phyloP scores from a whole-genome alignment of 352 stramenopile species.

The Thalassiosira mediterranea region DNA sequence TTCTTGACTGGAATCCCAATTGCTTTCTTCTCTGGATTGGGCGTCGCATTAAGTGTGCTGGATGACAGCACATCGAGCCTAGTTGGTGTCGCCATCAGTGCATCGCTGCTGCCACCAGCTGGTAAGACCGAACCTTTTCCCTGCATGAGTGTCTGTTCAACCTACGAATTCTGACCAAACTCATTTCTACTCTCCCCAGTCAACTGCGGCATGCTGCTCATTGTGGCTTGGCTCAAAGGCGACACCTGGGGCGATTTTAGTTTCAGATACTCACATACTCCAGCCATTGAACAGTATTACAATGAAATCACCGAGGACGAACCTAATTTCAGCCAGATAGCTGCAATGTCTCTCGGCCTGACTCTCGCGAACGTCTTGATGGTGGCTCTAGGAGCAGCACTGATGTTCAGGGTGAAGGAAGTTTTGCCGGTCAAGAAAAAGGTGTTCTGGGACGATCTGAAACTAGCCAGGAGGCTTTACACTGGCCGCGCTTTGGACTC shows the following conservation, averaged over 20 bases:
- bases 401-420: slow-evolving; percentile 88
- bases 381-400: slow-evolving; percentile 75
- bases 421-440: slow-evolving; percentile 72
- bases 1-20: slow-evolving; percentile 79
- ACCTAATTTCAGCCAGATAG: slow-evolving; percentile 29
- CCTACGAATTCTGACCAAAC: not conserved
- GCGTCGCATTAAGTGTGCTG: slow-evolving; percentile 79
- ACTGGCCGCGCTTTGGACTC: not conserved
- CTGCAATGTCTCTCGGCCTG: slow-evolving; percentile 61
- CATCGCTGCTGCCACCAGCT: slow-evolving; percentile 82
- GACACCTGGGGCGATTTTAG: not conserved
- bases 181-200: slow-evolving; percentile 42
- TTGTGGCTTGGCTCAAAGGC: slow-evolving; percentile 19
- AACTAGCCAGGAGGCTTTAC: slow-evolving; percentile 53
- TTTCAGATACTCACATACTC: not conserved
- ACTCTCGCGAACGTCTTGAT: slow-evolving; percentile 85
- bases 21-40: slow-evolving; percentile 82
- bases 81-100: slow-evolving; percentile 85
- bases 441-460: slow-evolving; percentile 62
- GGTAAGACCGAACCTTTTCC: not conserved
- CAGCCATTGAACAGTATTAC: not conserved
- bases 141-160: not conserved
- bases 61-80: slow-evolving; percentile 80
- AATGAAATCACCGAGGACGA: not conserved
- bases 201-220: slow-evolving; percentile 77